phyloP scores from a whole-genome alignment of 345 rosid genomes.

The Odontarrhena argentea region DNA sequence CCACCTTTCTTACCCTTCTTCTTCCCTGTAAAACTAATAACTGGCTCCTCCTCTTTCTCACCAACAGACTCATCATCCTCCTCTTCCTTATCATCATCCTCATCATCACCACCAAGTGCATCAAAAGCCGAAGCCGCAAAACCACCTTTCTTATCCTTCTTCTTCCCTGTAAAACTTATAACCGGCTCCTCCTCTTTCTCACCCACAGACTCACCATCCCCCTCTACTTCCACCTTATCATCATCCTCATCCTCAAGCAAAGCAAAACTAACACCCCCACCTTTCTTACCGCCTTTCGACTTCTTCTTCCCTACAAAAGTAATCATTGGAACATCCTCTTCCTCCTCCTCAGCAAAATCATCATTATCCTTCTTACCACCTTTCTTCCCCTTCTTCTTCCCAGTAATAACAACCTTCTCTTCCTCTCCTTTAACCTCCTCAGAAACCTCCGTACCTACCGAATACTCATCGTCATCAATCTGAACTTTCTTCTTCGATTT shows the following conservation, averaged over 20 bases:
- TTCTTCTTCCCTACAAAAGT: conserved; percentile 59
- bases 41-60: conserved; percentile 48
- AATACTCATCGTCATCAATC: conserved; percentile 87
- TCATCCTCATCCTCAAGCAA: conserved; percentile 47
- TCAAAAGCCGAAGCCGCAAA: conserved; percentile 54
- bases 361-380: conserved; percentile 51
- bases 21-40: conserved; percentile 48
- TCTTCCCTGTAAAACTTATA: conserved; percentile 50
- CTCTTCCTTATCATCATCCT: conserved; percentile 37
- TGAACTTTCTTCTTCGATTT: conserved; percentile 75
- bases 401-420: conserved; percentile 46
- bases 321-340: conserved; percentile 41
- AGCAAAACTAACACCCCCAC: conserved; percentile 50
- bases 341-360: conserved; percentile 44
- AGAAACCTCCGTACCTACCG: conserved; percentile 57
- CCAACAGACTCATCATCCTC: conserved; percentile 47
- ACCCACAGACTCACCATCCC: conserved; percentile 46
- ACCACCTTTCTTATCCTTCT: conserved; percentile 48
- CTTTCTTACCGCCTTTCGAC: conserved; percentile 52
- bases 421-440: conserved; percentile 56
- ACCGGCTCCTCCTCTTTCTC: conserved; percentile 49
- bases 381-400: conserved; percentile 73
- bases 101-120: conserved; percentile 52
- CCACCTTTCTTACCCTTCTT: conserved; percentile 49
- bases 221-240: conserved; percentile 38